Evolutionary conservation across 2,329 filamentous ascomycete species (phyloP).

Genomic region (Dactylonectria macrodidyma): DNA sequence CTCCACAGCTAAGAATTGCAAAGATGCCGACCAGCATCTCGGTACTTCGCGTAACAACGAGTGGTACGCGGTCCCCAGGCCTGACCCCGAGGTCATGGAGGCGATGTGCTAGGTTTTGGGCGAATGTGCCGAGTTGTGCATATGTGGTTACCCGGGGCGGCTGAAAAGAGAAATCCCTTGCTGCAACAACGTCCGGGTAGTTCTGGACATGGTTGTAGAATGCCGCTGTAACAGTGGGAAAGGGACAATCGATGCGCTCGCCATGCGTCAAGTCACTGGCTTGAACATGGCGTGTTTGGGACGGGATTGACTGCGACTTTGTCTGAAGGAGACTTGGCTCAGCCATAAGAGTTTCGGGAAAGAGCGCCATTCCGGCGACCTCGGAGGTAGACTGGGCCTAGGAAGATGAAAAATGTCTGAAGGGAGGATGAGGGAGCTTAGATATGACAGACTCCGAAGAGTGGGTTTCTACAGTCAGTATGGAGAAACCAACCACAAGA

Average conservation of each 20-base stretch:
- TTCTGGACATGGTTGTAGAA: conserved; percentile 17
- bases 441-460: too few species aligned
- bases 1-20: conserved; percentile 60
- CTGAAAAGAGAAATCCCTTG: conserved; percentile 2
- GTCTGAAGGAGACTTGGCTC: too few species aligned
- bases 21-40: conserved; percentile 61
- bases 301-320: too few species aligned
- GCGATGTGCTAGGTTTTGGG: conserved; percentile 48
- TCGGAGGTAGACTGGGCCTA: too few species aligned
- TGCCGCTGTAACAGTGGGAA: conserved; percentile 19
- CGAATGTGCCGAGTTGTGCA: conserved; percentile 46
- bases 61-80: conserved; percentile 56
- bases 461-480: too few species aligned
- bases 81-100: conserved; percentile 49
- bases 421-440: too few species aligned
- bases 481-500: too few species aligned
- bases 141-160: conserved; percentile 47
- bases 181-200: conserved; percentile 14
- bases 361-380: too few species aligned
- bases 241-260: not conserved
- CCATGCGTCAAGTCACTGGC: too few species aligned
- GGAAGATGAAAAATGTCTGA: too few species aligned
- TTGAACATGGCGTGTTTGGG: too few species aligned
- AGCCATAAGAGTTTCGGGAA: too few species aligned
- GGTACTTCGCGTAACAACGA: conserved; percentile 59